These are phyloP conservation scores for Cutaneotrichosporon dermatis DNA, from an alignment of 1,284 basidiomycete species.

Conservation along the genomic window DNA sequence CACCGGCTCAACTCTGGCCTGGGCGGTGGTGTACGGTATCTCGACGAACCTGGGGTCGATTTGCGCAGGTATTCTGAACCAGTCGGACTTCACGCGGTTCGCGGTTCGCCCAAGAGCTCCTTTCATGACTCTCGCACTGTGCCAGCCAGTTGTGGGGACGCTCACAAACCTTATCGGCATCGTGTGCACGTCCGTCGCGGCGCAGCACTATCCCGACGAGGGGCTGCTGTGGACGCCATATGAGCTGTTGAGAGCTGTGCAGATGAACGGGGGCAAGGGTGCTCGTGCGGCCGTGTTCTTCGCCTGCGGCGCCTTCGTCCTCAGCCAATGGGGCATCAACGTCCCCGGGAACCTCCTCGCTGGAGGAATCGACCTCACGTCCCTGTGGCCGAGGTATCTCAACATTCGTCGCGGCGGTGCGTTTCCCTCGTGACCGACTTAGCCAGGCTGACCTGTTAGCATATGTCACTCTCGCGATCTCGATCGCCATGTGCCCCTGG, in stretches of 20 bases:
- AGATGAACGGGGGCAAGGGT: neutral
- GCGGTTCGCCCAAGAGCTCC: conserved; percentile 25
- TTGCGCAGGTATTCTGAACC: conserved; percentile 36
- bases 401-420: too few species aligned
- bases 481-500: conserved; percentile 50
- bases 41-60: conserved; percentile 26
- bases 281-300: conserved; percentile 66
- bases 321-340: conserved; percentile 69
- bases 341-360: conserved; percentile 65
- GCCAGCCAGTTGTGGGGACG: conserved; percentile 41
- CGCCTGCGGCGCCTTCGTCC: conserved; percentile 55
- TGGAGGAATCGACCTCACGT: conserved; percentile 67
- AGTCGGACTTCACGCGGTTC: conserved; percentile 36
- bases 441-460: conserved; percentile 33
- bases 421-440: conserved; percentile 51
- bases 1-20: conserved; percentile 37
- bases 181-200: conserved; percentile 43
- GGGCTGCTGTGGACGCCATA: conserved; percentile 46
- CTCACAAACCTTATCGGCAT: conserved; percentile 48
- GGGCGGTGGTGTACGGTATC: conserved; percentile 46
- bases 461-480: conserved; percentile 56
- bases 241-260: conserved; percentile 40
- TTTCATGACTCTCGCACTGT: conserved; percentile 26
- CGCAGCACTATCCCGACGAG: conserved; percentile 42
- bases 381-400: neutral